Evolutionary conservation across 139 green algal species (phyloP).

Genomic region (Diplosphaera chodatii): DNA sequence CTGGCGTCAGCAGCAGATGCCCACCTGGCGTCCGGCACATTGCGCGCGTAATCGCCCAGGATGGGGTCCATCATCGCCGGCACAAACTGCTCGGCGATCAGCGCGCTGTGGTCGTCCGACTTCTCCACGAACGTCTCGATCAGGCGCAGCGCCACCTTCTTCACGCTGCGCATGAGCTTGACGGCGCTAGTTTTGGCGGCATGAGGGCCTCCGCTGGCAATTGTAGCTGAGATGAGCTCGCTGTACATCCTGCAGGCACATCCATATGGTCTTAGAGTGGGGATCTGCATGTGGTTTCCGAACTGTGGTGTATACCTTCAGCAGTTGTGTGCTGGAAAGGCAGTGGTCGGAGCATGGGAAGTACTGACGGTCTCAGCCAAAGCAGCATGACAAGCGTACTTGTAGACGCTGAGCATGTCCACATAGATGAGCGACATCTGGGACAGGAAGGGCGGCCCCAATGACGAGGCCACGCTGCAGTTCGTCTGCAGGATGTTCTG

Average conservation of each 20-base stretch:
- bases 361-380: too few relatives aligned
- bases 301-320: too few relatives aligned
- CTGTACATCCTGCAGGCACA: conserved; percentile 80
- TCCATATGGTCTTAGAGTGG: too few relatives aligned
- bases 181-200: conserved; percentile 70
- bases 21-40: conserved; percentile 90
- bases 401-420: conserved; percentile 89
- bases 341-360: too few relatives aligned
- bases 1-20: too few relatives aligned
- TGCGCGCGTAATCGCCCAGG: conserved; percentile 90
- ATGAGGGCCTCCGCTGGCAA: conserved; percentile 75
- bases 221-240: conserved; percentile 76
- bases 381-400: too few relatives aligned
- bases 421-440: conserved; percentile 90
- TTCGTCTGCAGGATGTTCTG: conserved; percentile 96
- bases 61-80: conserved; percentile 95
- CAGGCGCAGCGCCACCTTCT: conserved; percentile 57
- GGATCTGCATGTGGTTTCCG: too few relatives aligned
- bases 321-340: too few relatives aligned
- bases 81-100: conserved; percentile 61
- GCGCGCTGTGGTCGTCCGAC: conserved; percentile 64
- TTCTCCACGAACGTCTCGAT: conserved; percentile 93
- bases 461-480: conserved; percentile 70
- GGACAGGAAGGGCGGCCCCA: conserved; percentile 86
- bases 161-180: conserved; percentile 86